Percentiles rank a stretch among this genome's conserved stretches.
phyloP scores from a whole-genome alignment of 2,329 filamentous ascomycete genomes.

The Fusarium verticillioides region DNA sequence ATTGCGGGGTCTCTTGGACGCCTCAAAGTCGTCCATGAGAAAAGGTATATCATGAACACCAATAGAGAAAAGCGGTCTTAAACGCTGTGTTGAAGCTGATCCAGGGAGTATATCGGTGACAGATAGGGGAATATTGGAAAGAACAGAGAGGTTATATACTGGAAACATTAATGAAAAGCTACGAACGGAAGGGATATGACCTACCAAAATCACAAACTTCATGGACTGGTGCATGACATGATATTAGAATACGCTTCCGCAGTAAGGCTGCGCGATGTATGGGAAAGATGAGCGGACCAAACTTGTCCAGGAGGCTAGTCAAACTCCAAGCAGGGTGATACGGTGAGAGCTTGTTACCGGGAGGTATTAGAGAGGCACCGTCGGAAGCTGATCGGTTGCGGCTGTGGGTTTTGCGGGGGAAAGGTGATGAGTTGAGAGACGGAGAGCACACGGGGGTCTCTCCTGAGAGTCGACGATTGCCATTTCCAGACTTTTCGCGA shows the following conservation, averaged over 20 bases:
- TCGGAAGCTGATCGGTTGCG: slow-evolving; percentile 72
- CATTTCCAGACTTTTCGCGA: slow-evolving; percentile 53
- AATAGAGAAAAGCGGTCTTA: slow-evolving; percentile 89
- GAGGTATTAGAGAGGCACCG: slow-evolving; percentile 66
- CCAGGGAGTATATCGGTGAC: slow-evolving; percentile 76
- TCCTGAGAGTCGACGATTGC: slow-evolving; percentile 48
- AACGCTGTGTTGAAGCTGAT: slow-evolving; percentile 69
- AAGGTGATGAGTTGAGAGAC: slow-evolving; percentile 49
- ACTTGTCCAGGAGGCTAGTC: slow-evolving; percentile 78
- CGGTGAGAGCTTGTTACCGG: slow-evolving; percentile 74
- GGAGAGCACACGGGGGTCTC: slow-evolving; percentile 66
- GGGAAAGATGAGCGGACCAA: slow-evolving; percentile 92
- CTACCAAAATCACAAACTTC: slow-evolving; percentile 89
- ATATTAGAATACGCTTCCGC: slow-evolving; percentile 87
- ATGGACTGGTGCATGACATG: slow-evolving; percentile 87
- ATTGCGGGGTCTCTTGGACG: slow-evolving; percentile 52
- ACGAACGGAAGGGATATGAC: slow-evolving; percentile 18
- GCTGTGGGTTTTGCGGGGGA: slow-evolving; percentile 56
- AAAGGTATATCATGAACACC: slow-evolving; percentile 92
- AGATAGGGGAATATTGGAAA: slow-evolving; percentile 86
- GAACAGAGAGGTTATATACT: slow-evolving; percentile 95
- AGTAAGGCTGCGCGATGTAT: slow-evolving; percentile 88
- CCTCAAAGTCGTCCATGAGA: slow-evolving; percentile 71
- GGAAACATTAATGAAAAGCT: slow-evolving; percentile 30
- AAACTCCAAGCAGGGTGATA: slow-evolving; percentile 91